Conservation (phyloP, 352 stramenopile species). For the Phytophthora syringae region DNA sequence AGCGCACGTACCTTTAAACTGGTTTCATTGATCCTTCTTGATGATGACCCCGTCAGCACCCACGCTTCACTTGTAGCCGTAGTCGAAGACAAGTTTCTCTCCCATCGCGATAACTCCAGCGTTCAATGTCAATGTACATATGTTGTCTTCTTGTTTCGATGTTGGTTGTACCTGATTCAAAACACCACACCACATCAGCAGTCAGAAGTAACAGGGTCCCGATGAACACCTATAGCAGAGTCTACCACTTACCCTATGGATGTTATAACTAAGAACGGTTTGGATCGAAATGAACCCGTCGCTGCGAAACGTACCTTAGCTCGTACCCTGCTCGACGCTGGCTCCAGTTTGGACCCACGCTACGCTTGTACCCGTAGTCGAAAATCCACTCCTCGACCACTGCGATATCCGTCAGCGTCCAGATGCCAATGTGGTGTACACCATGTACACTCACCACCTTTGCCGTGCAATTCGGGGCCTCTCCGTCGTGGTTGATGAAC, state of each 20-base stretch:
- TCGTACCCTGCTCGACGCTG: conserved; percentile 21
- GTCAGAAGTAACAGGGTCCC: too few relatives aligned
- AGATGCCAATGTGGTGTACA: conserved; percentile 91
- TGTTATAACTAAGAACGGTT: too few relatives aligned
- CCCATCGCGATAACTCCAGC: conserved; percentile 74
- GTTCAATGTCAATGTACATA: conserved; percentile 94
- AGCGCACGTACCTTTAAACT: too few relatives aligned
- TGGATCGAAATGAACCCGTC: too few relatives aligned
- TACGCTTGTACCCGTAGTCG: conserved; percentile 68
- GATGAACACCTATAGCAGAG: too few relatives aligned
- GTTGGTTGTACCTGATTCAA: too few relatives aligned
- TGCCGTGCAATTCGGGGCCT: conserved; percentile 74
- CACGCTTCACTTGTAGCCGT: conserved; percentile 62
- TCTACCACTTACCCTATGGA: too few relatives aligned
- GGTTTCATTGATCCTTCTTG: conserved; percentile 5
- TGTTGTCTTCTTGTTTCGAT: too few relatives aligned
- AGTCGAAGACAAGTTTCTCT: conserved; percentile 71
- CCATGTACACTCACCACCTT: conserved; percentile 85
- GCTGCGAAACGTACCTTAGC: conserved; percentile 21
- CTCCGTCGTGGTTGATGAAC: conserved; percentile 83
- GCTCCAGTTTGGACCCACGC: conserved; percentile 65
- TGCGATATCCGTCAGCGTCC: conserved; percentile 79
- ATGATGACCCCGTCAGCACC: conserved; percentile 59
- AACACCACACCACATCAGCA: too few relatives aligned
- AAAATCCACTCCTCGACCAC: conserved; percentile 71